Percentiles rank a stretch among this genome's conserved stretches.
These are phyloP conservation scores for Spinacia oleracea DNA, from an alignment of 179 eudicot genomes.

Conservation along the genomic window DNA sequence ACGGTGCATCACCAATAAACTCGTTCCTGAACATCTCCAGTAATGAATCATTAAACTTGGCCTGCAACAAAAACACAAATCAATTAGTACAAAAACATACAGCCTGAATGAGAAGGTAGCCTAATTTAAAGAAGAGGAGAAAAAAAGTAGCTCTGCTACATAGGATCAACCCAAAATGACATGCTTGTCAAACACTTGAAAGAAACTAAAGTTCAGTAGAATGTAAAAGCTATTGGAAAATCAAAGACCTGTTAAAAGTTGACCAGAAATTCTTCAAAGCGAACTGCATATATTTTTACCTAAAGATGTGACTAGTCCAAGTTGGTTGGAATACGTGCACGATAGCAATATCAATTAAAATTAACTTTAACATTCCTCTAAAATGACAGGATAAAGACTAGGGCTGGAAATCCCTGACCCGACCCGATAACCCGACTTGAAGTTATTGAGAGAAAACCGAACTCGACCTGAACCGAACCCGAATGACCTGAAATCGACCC, in stretches of 20 bases:
- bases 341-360: neutral
- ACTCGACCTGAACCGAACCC: no score
- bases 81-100: conserved; percentile 12
- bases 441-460: no score
- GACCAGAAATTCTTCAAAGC: neutral
- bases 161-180: neutral
- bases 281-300: neutral
- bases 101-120: neutral
- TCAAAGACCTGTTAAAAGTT: neutral
- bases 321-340: neutral
- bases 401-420: no score
- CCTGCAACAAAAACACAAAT: conserved; percentile 50
- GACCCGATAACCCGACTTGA: no score
- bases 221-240: neutral
- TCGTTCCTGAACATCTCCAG: conserved; percentile 95
- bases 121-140: neutral
- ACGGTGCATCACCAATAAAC: conserved; percentile 87
- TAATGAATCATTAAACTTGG: conserved; percentile 79
- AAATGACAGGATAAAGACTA: neutral
- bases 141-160: neutral
- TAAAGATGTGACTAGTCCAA: neutral
- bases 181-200: neutral
- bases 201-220: neutral
- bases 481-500: no score
- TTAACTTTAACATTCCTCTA: neutral